Conservation (phyloP, 305 asterid species). For the Solanum hybrid region DNA sequence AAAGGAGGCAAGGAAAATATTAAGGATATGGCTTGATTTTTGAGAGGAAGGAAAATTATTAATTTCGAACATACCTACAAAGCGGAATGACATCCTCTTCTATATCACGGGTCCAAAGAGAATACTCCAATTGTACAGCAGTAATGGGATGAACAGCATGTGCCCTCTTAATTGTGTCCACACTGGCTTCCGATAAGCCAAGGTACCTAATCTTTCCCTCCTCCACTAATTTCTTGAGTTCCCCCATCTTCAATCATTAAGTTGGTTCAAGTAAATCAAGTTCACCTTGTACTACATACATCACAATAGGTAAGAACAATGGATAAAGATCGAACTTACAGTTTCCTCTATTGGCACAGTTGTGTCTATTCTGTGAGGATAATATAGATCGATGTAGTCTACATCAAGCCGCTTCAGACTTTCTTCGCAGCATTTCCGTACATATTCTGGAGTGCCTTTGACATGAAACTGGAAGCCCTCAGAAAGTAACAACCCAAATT, state of each 20-base stretch:
- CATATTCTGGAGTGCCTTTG: conserved; percentile 35
- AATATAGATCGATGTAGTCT: conserved; percentile 48
- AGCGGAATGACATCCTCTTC: conserved; percentile 45
- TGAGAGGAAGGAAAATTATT: background rate
- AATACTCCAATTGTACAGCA: conserved; percentile 49
- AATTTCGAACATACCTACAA: conserved; percentile 28
- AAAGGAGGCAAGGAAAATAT: background rate
- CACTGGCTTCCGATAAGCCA: conserved; percentile 48
- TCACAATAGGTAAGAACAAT: background rate
- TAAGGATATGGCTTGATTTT: background rate
- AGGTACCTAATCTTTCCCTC: conserved; percentile 49
- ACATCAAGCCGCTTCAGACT: conserved; percentile 47
- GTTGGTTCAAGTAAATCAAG: background rate
- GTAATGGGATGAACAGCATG: conserved; percentile 46
- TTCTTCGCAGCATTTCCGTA: conserved; percentile 33
- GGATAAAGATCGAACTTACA: conserved; percentile 9
- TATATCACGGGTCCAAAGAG: conserved; percentile 44
- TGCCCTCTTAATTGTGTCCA: conserved; percentile 50
- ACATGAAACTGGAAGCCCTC: conserved; percentile 6
- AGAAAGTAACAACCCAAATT: conserved; percentile 30
- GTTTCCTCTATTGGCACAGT: conserved; percentile 54
- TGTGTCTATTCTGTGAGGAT: conserved; percentile 32
- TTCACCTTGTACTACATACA: background rate
- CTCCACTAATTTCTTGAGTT: conserved; percentile 44
- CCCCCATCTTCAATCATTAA: conserved; percentile 26